Evolutionary conservation across 2,329 filamentous ascomycete genomes (phyloP).

Genomic region (Allantophomopsis cytisporea): DNA sequence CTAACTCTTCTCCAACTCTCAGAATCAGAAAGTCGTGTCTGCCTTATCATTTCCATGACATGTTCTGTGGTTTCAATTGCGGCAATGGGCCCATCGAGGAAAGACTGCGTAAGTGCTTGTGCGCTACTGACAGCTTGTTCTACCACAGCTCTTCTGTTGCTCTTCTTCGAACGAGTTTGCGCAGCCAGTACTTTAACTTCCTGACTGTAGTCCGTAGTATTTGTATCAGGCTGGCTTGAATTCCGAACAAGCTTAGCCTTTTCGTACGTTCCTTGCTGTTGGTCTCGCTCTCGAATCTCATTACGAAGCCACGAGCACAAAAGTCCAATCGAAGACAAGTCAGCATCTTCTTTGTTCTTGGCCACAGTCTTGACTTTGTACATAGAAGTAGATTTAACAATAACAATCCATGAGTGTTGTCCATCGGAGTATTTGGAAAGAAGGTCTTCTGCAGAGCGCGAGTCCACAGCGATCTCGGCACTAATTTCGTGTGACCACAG

Average conservation of each 20-base stretch:
- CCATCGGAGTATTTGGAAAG: conserved; percentile 65
- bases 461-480: conserved; percentile 74
- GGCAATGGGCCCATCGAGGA: conserved; percentile 65
- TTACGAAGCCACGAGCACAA: conserved; percentile 68
- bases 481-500: conserved; percentile 79
- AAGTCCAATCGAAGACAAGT: conserved; percentile 53
- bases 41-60: conserved; percentile 62
- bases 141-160: conserved; percentile 74
- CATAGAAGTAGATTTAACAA: conserved; percentile 65
- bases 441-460: conserved; percentile 67
- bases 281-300: conserved; percentile 70
- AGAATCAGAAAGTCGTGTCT: conserved; percentile 62
- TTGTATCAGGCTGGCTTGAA: conserved; percentile 11
- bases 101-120: conserved; percentile 52
- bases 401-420: conserved; percentile 73
- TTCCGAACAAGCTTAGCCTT: conserved; percentile 20
- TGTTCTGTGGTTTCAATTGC: conserved; percentile 83
- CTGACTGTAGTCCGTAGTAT: conserved; percentile 34
- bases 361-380: conserved; percentile 71
- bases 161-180: conserved; percentile 79
- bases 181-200: conserved; percentile 78
- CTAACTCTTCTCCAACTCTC: conserved; percentile 78
- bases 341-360: conserved; percentile 62
- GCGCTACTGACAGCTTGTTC: conserved; percentile 55
- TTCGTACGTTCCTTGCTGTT: conserved; percentile 37